These are phyloP conservation scores for Fusarium solani-melongenae DNA, from an alignment of 2,329 filamentous ascomycete species.

Conservation along the genomic window DNA sequence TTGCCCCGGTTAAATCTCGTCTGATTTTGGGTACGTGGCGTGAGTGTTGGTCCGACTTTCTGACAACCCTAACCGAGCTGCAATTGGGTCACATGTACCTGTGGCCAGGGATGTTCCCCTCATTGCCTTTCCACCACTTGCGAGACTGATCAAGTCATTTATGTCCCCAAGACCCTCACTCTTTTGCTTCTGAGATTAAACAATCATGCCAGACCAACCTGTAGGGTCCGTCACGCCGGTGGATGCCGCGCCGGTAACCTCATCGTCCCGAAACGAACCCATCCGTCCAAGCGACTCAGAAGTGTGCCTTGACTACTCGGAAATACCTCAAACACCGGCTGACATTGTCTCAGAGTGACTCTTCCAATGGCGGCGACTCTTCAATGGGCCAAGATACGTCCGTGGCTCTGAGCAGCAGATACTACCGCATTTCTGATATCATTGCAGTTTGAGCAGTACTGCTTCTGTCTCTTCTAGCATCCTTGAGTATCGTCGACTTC, in stretches of 20 bases:
- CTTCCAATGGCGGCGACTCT: neutral
- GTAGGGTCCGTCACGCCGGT: neutral
- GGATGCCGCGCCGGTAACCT: neutral
- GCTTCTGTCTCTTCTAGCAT: constrained; percentile 23
- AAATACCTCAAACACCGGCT: neutral
- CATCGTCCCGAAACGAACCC: neutral
- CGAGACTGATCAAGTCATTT: neutral
- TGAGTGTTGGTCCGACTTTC: neutral
- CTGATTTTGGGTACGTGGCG: neutral
- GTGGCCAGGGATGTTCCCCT: constrained; percentile 2
- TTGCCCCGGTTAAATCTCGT: neutral
- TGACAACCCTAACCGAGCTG: neutral
- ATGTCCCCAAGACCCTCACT: neutral
- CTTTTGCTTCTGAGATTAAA: neutral
- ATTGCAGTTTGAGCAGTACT: constrained; percentile 14
- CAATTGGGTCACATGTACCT: neutral
- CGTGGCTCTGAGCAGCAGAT: neutral
- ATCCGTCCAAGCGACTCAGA: neutral
- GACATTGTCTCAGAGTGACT: neutral
- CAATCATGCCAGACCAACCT: neutral
- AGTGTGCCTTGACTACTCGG: neutral
- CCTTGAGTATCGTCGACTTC: constrained; percentile 18
- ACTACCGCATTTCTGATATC: neutral
- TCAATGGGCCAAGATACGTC: neutral
- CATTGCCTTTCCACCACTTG: neutral